Conservation (phyloP, 2,329 filamentous ascomycete genomes). For the Fonsecaea nubica region DNA sequence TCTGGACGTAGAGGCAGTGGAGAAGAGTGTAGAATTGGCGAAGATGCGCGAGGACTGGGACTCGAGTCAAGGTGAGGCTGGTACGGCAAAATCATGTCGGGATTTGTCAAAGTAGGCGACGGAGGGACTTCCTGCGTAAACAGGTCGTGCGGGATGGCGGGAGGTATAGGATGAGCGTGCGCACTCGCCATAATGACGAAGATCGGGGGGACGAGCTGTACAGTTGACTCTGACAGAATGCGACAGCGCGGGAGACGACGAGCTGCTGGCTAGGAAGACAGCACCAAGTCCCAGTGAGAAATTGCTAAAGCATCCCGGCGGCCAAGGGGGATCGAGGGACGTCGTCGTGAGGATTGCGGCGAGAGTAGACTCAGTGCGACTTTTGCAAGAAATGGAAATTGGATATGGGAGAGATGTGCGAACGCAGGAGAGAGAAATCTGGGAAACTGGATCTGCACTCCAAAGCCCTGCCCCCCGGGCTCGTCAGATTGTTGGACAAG, state of each 20-base stretch:
- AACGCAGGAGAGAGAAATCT: neutral
- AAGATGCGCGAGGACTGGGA: slow-evolving; percentile 29
- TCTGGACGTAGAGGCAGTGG: slow-evolving; percentile 24
- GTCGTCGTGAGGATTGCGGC: neutral
- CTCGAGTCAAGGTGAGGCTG: slow-evolving; percentile 25
- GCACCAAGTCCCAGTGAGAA: neutral
- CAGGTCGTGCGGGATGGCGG: slow-evolving; percentile 32
- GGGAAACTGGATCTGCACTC: neutral
- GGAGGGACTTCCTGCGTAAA: slow-evolving; percentile 55
- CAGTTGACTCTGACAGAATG: slow-evolving; percentile 16
- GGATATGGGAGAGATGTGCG: neutral
- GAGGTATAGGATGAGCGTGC: slow-evolving; percentile 31
- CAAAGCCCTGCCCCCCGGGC: neutral
- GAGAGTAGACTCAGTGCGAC: neutral
- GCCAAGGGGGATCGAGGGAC: neutral
- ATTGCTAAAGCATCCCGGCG: neutral
- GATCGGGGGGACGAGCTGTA: neutral
- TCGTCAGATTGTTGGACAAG: slow-evolving; percentile 7
- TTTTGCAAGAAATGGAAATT: neutral
- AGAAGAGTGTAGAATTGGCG: slow-evolving; percentile 28
- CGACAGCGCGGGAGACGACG: slow-evolving; percentile 10
- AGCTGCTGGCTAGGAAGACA: slow-evolving; percentile 14
- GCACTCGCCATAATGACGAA: slow-evolving; percentile 24
- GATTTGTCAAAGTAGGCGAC: slow-evolving; percentile 88
- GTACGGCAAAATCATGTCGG: slow-evolving; percentile 85